Evolutionary conservation across 148 eudicot species (phyloP).

Genomic region (Cornus florida): DNA sequence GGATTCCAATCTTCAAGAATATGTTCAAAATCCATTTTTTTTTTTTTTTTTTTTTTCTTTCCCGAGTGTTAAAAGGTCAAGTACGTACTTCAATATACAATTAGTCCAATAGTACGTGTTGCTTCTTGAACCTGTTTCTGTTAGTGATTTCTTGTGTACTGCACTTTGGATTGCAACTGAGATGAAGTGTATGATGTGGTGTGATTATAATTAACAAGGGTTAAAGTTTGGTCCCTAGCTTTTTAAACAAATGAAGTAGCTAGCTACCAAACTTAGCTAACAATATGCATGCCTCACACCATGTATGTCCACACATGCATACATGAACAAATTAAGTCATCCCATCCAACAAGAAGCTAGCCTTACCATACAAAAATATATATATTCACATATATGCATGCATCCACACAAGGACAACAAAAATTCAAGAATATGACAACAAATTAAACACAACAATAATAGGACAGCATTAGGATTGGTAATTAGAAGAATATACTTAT

Average conservation of each 20-base stretch:
- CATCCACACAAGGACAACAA: too few species aligned
- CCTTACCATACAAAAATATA: too few species aligned
- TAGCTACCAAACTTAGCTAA: not conserved
- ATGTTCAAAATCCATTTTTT: too few species aligned
- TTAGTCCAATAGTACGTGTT: not conserved
- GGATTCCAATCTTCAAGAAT: too few species aligned
- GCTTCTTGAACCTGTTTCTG: not conserved
- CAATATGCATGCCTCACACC: not conserved
- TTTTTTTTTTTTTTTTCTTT: too few species aligned
- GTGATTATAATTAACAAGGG: not conserved
- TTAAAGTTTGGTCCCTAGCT: not conserved
- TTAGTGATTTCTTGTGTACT: not conserved
- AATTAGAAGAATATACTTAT: not conserved
- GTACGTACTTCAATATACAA: too few species aligned
- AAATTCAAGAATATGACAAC: too few species aligned
- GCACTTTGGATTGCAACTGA: not conserved
- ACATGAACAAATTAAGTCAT: too few species aligned
- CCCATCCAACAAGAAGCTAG: too few species aligned
- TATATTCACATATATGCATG: not conserved
- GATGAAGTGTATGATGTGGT: not conserved
- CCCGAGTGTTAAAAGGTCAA: too few species aligned
- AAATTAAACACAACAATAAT: too few species aligned
- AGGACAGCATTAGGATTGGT: not conserved
- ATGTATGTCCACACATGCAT: too few species aligned
- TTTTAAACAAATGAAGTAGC: not conserved